phyloP scores from a whole-genome alignment of 1,284 basidiomycete species.

The Mycena citricolor region DNA sequence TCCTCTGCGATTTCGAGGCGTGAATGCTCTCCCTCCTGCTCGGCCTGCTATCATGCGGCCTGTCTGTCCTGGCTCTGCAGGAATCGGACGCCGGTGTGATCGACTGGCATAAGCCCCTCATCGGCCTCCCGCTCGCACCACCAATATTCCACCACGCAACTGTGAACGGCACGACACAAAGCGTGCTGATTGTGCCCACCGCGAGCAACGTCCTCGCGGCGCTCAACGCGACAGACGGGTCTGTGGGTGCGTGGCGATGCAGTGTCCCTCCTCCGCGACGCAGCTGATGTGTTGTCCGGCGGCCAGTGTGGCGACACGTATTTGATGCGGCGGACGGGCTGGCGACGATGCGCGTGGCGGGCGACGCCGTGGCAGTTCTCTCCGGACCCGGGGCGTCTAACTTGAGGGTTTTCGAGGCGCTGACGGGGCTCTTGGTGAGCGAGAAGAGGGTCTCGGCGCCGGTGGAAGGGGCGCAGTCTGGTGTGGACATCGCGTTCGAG shows the following conservation, averaged over 20 bases:
- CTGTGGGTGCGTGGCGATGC: conserved; percentile 56
- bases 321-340: conserved; percentile 70
- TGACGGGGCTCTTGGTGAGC: conserved; percentile 67
- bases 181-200: conserved; percentile 69
- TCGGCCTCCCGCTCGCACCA: conserved; percentile 70
- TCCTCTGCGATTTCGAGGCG: no score
- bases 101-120: conserved; percentile 80
- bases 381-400: conserved; percentile 76
- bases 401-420: conserved; percentile 68
- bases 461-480: conserved; percentile 27
- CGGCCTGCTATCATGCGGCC: conserved; percentile 19
- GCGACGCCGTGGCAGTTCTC: conserved; percentile 66
- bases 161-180: conserved; percentile 38
- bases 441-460: conserved; percentile 63
- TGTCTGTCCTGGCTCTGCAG: conserved; percentile 47
- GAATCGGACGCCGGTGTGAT: conserved; percentile 78
- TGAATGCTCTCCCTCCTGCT: no score
- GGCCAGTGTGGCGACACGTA: conserved; percentile 80
- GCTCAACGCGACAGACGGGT: conserved; percentile 70
- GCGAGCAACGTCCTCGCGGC: conserved; percentile 79
- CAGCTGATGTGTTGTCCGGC: conserved; percentile 17
- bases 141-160: conserved; percentile 53
- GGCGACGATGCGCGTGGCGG: conserved; percentile 64
- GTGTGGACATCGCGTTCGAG: conserved; percentile 39
- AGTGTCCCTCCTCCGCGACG: conserved; percentile 8